phyloP scores from a whole-genome alignment of 139 green algal genomes.

The Chlorella vulgaris region DNA sequence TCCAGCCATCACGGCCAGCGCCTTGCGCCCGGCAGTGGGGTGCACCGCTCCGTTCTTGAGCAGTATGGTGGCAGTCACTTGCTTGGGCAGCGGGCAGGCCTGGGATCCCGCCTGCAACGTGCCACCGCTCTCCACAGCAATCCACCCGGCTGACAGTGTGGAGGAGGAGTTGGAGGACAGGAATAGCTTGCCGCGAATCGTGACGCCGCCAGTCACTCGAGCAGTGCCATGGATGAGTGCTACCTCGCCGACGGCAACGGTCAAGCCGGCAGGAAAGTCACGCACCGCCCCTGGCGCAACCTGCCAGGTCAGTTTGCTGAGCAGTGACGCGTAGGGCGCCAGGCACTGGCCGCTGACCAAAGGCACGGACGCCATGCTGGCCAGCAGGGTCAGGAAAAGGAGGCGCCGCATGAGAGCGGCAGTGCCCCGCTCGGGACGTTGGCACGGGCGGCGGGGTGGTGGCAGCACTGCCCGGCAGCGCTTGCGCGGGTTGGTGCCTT shows the following conservation, averaged over 20 bases:
- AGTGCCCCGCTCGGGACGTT: no score
- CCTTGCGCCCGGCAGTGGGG: not conserved
- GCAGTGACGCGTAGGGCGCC: not conserved
- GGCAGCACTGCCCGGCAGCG: no score
- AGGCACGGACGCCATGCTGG: not conserved
- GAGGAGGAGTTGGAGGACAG: conserved; percentile 2
- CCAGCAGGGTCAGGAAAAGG: not conserved
- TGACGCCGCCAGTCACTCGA: not conserved
- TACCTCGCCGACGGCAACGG: not conserved
- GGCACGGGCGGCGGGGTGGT: no score
- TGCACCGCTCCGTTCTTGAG: not conserved
- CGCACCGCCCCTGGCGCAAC: not conserved
- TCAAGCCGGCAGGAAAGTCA: not conserved
- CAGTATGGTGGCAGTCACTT: not conserved
- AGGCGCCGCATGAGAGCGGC: not conserved
- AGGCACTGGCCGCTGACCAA: not conserved
- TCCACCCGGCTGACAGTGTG: conserved; percentile 1
- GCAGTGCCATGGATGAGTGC: not conserved
- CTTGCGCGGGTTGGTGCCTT: no score
- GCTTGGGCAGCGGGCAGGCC: not conserved
- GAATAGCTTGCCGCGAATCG: not conserved
- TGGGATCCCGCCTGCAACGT: not conserved
- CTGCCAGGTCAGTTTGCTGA: not conserved
- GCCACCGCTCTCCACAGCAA: not conserved
- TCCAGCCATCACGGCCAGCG: conserved; percentile 1